phyloP scores from a whole-genome alignment of 495 filamentous ascomycete genomes.

The Xanthoparmelia taractica region DNA sequence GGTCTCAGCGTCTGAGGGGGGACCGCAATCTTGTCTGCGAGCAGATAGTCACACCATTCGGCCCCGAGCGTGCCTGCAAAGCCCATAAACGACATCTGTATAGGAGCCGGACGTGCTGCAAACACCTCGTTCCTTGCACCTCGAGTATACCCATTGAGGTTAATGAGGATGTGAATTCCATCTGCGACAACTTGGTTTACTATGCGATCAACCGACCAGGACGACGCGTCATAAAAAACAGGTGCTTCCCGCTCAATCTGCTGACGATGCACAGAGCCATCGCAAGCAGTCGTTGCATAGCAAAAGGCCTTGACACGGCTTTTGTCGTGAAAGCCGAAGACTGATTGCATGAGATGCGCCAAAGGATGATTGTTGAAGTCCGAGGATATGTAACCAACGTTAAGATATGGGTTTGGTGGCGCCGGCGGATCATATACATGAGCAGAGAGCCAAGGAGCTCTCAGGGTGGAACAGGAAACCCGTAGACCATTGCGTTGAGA shows the following conservation, averaged over 20 bases:
- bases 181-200: constrained; percentile 90
- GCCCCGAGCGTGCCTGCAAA: constrained; percentile 95
- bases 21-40: constrained; percentile 83
- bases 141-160: constrained; percentile 94
- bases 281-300: constrained; percentile 92
- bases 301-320: constrained; percentile 75
- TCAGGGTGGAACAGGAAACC: constrained; percentile 82
- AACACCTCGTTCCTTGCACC: constrained; percentile 98
- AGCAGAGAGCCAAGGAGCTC: constrained; percentile 74
- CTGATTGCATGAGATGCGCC: constrained; percentile 96
- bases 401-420: constrained; percentile 74
- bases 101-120: constrained; percentile 85
- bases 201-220: constrained; percentile 75
- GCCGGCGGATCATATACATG: constrained; percentile 75
- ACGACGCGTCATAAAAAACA: constrained; percentile 81
- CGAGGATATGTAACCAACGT: constrained; percentile 92
- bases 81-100: constrained; percentile 99
- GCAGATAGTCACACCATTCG: constrained; percentile 97
- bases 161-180: constrained; percentile 91
- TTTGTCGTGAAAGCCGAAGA: constrained; percentile 84
- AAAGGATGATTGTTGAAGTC: constrained; percentile 99
- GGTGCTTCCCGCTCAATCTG: constrained; percentile 95
- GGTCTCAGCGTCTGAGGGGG: constrained; percentile 75
- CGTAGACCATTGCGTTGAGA: constrained; percentile 91
- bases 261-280: constrained; percentile 81